A percentile compares a stretch with the other conserved stretches of the same genome.
phyloP scores from a whole-genome alignment of 345 rosid genomes.

The Boechera stricta region DNA sequence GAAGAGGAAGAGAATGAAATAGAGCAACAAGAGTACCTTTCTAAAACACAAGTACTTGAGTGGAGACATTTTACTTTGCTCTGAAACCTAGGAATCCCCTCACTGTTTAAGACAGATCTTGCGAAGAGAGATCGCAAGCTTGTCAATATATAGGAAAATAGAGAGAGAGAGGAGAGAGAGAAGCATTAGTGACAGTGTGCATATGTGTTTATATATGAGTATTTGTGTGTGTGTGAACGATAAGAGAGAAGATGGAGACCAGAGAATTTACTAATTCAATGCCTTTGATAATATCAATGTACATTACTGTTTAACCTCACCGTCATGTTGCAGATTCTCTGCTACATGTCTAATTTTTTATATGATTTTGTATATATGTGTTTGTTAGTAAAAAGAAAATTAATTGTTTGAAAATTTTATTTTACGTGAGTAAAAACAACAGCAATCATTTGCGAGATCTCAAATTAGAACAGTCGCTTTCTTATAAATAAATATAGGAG shows the following conservation, averaged over 20 bases:
- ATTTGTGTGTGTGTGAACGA: conserved; percentile 40
- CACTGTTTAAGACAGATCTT: conserved; percentile 46
- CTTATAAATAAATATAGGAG: background rate
- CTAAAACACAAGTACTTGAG: conserved; percentile 51
- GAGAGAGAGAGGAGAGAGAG: conserved; percentile 1
- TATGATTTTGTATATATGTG: conserved; percentile 14
- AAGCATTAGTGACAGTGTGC: conserved; percentile 37
- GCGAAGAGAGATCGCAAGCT: conserved; percentile 39
- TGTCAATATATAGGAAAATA: conserved; percentile 45
- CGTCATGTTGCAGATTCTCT: conserved; percentile 41
- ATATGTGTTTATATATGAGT: conserved; percentile 36
- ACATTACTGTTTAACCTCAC: conserved; percentile 41
- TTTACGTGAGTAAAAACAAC: conserved; percentile 30
- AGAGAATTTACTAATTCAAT: conserved; percentile 39
- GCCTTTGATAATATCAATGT: conserved; percentile 30
- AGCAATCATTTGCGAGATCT: conserved; percentile 41
- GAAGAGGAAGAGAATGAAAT: conserved; percentile 48
- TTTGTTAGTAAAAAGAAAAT: conserved; percentile 22
- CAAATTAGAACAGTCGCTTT: conserved; percentile 28
- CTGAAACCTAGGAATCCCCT: conserved; percentile 44
- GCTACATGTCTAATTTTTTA: conserved; percentile 31
- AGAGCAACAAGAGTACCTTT: conserved; percentile 53
- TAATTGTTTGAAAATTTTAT: background rate
- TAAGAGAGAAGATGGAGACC: conserved; percentile 39
- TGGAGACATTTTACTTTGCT: conserved; percentile 51